Evolutionary conservation across 2,329 filamentous ascomycete species (phyloP).

Genomic region (Penicillium sp.): DNA sequence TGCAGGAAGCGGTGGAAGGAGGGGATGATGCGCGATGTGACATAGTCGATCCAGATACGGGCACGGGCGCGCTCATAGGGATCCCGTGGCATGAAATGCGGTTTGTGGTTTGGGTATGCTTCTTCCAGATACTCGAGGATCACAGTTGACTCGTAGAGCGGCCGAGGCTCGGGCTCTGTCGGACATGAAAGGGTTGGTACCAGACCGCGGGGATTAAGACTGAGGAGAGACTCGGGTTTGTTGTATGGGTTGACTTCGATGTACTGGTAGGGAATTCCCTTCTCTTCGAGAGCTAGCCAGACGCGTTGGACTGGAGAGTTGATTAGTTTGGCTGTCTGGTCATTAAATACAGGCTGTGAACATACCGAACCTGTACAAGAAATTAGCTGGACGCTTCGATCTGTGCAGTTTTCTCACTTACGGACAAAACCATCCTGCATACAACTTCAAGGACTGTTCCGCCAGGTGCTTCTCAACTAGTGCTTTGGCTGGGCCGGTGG

Average conservation of each 20-base stretch:
- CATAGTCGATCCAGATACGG: slow-evolving; percentile 74
- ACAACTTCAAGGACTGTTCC: slow-evolving; percentile 58
- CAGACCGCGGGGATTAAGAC: slow-evolving; percentile 73
- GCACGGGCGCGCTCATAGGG: slow-evolving; percentile 66
- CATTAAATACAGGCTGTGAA: background rate
- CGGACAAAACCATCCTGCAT: slow-evolving; percentile 74
- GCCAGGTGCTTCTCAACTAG: slow-evolving; percentile 37
- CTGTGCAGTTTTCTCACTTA: slow-evolving; percentile 24
- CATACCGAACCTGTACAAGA: slow-evolving; percentile 36
- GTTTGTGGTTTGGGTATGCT: slow-evolving; percentile 58
- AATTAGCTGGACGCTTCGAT: background rate
- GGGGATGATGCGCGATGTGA: slow-evolving; percentile 67
- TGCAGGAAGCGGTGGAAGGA: slow-evolving; percentile 66
- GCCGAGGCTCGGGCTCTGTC: slow-evolving; percentile 46
- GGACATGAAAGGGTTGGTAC: slow-evolving; percentile 65
- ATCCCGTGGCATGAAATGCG: slow-evolving; percentile 60
- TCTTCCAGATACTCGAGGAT: slow-evolving; percentile 78
- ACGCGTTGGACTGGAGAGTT: slow-evolving; percentile 60
- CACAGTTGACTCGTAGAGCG: slow-evolving; percentile 72
- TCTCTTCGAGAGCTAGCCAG: slow-evolving; percentile 74
- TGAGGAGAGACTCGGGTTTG: slow-evolving; percentile 68
- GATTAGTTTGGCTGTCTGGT: slow-evolving; percentile 2
- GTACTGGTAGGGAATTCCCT: slow-evolving; percentile 72
- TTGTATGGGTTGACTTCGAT: slow-evolving; percentile 77
- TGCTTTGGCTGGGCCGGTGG: slow-evolving; percentile 47